Conservation (phyloP, 164 flowering plant species). For the Vitis amurensis region DNA sequence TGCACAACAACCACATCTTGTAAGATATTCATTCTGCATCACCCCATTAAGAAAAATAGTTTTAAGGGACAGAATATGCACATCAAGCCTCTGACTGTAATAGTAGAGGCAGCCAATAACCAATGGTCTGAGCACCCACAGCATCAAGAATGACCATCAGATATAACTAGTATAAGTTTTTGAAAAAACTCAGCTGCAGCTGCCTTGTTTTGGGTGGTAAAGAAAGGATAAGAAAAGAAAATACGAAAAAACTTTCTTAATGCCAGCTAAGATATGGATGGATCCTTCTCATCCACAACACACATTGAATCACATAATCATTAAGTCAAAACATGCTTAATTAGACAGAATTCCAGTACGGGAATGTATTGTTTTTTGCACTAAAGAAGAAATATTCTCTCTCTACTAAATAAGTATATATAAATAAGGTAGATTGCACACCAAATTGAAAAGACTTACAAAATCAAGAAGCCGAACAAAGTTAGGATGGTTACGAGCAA, state of each 20-base stretch:
- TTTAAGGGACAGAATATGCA: not conserved
- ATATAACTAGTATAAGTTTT: not conserved
- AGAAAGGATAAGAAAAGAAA: not conserved
- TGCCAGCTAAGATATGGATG: not conserved
- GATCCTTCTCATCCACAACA: not conserved
- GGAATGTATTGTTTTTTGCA: too few relatives aligned
- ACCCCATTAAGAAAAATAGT: not conserved
- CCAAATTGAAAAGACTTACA: slow-evolving; percentile 54
- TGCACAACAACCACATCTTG: slow-evolving; percentile 31
- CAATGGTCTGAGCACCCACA: not conserved
- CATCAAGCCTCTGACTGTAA: not conserved
- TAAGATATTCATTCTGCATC: not conserved
- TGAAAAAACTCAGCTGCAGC: too few relatives aligned
- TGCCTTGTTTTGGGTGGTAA: not conserved
- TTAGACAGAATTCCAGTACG: not conserved
- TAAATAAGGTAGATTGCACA: not conserved
- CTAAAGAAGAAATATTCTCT: too few relatives aligned
- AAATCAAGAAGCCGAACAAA: slow-evolving; percentile 61
- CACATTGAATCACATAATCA: not conserved
- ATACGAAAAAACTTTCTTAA: not conserved
- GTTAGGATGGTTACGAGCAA: slow-evolving; percentile 52
- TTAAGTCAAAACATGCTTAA: slow-evolving; percentile 1
- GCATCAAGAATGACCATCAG: not conserved
- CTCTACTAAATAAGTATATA: not conserved
- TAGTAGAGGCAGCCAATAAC: not conserved